Evolutionary conservation across 2,329 filamentous ascomycete species (phyloP).

Genomic region (Fusarium veterinarium): DNA sequence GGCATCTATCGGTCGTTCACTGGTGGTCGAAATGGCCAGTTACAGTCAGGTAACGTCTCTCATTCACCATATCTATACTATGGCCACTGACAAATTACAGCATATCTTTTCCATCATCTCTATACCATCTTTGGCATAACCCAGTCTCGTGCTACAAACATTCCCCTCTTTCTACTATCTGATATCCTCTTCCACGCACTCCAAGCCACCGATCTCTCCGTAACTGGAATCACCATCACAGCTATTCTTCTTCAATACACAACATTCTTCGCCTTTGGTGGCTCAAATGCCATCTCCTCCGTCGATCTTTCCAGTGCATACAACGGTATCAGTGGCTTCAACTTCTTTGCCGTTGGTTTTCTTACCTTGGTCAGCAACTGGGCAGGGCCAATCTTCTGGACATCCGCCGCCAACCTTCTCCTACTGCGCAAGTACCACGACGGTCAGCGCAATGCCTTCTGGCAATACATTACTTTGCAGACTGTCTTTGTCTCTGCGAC

Average conservation of each 20-base stretch:
- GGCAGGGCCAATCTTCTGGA: slow-evolving; percentile 92
- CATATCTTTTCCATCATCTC: slow-evolving; percentile 72
- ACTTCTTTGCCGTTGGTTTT: slow-evolving; percentile 80
- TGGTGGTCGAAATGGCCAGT: slow-evolving; percentile 40
- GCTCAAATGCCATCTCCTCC: slow-evolving; percentile 95
- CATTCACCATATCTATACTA: background rate
- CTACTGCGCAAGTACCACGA: slow-evolving; percentile 56
- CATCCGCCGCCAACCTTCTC: slow-evolving; percentile 71
- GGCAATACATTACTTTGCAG: slow-evolving; percentile 68
- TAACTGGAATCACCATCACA: slow-evolving; percentile 73
- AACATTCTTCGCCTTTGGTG: slow-evolving; percentile 90
- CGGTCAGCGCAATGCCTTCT: slow-evolving; percentile 50
- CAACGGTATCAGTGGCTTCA: slow-evolving; percentile 88
- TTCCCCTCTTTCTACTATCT: slow-evolving; percentile 85
- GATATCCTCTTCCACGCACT: slow-evolving; percentile 67
- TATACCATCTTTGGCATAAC: slow-evolving; percentile 84
- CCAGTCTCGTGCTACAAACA: slow-evolving; percentile 86
- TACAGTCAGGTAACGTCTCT: slow-evolving; percentile 45
- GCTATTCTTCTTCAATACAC: slow-evolving; percentile 82
- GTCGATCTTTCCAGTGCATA: slow-evolving; percentile 95
- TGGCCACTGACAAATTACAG: slow-evolving; percentile 37
- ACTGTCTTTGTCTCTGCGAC: slow-evolving; percentile 77
- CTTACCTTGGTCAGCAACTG: slow-evolving; percentile 92
- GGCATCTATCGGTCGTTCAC: slow-evolving; percentile 54
- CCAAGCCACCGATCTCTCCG: slow-evolving; percentile 58